A percentile compares a stretch with the other conserved stretches of the same genome.
These are phyloP conservation scores for Neofusicoccum ribis DNA, from an alignment of 2,329 filamentous ascomycete species.

Conservation along the genomic window DNA sequence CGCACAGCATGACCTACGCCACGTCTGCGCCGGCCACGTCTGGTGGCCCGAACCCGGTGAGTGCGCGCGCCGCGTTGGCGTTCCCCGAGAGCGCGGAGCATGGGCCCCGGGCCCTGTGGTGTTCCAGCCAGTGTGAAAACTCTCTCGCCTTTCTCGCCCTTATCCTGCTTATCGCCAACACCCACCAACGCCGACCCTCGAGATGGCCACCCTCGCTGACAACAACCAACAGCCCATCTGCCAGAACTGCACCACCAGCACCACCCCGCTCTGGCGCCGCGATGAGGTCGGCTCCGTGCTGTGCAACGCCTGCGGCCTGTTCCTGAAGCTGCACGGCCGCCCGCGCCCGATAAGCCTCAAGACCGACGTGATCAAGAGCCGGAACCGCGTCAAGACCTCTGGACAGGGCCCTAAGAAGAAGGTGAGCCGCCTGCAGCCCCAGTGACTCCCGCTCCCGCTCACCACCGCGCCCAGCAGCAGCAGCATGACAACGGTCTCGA, in stretches of 20 bases:
- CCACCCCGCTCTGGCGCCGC: slow-evolving; percentile 93
- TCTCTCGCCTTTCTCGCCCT: slow-evolving; percentile 25
- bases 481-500: slow-evolving; percentile 54
- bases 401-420: slow-evolving; percentile 80
- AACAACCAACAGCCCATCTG: slow-evolving; percentile 77
- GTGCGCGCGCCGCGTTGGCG: slow-evolving; percentile 25
- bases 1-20: slow-evolving; percentile 59
- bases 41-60: slow-evolving; percentile 62
- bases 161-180: slow-evolving; percentile 50
- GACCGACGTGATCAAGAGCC: slow-evolving; percentile 99
- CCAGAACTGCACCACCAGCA: slow-evolving; percentile 94
- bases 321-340: slow-evolving; percentile 93
- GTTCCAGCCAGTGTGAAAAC: slow-evolving; percentile 24
- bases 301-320: slow-evolving; percentile 97
- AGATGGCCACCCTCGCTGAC: slow-evolving; percentile 23
- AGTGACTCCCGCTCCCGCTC: not conserved
- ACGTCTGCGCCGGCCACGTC: slow-evolving; percentile 66
- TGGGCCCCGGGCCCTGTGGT: slow-evolving; percentile 22
- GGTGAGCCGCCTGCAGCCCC: slow-evolving; percentile 51
- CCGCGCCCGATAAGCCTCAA: slow-evolving; percentile 94
- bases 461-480: slow-evolving; percentile 22
- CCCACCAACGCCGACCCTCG: slow-evolving; percentile 24
- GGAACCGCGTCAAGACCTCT: slow-evolving; percentile 92
- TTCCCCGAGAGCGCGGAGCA: slow-evolving; percentile 38
- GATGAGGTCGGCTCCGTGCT: slow-evolving; percentile 94